A percentile compares a stretch with the other conserved stretches of the same genome.
These are phyloP conservation scores for Cladorrhinum samala DNA, from an alignment of 495 filamentous ascomycete genomes.

Conservation along the genomic window DNA sequence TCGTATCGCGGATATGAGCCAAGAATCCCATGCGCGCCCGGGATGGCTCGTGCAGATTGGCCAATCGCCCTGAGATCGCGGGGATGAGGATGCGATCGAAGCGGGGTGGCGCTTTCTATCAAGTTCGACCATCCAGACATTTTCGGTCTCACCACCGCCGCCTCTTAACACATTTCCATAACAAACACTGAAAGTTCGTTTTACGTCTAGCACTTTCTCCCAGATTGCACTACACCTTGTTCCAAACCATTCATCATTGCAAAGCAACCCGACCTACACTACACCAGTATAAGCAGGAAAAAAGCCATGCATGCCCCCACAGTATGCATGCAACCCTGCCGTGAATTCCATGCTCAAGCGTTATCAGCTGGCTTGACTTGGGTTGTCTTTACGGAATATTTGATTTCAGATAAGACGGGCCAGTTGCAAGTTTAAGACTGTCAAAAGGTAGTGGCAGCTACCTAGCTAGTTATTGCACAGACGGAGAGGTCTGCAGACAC, in stretches of 20 bases:
- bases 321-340: slow-evolving; percentile 1
- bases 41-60: neutral
- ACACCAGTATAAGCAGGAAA: neutral
- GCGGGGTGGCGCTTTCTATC: neutral
- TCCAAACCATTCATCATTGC: no score
- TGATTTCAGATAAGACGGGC: neutral
- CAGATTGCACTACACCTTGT: no score
- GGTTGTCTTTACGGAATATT: no score
- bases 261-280: no score
- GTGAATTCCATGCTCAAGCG: neutral
- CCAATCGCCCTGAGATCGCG: neutral
- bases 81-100: neutral
- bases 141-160: no score
- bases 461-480: no score
- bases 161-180: no score
- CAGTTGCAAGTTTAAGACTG: neutral
- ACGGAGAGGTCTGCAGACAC: neutral
- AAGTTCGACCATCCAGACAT: neutral
- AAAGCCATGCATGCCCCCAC: neutral
- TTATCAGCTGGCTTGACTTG: neutral
- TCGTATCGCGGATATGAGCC: neutral
- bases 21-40: neutral
- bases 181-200: neutral
- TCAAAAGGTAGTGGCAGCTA: neutral
- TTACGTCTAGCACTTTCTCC: neutral